Percentiles rank a stretch among this genome's conserved stretches.
Conservation (phyloP, 2,329 filamentous ascomycete species). For the Sarocladium strictum region DNA sequence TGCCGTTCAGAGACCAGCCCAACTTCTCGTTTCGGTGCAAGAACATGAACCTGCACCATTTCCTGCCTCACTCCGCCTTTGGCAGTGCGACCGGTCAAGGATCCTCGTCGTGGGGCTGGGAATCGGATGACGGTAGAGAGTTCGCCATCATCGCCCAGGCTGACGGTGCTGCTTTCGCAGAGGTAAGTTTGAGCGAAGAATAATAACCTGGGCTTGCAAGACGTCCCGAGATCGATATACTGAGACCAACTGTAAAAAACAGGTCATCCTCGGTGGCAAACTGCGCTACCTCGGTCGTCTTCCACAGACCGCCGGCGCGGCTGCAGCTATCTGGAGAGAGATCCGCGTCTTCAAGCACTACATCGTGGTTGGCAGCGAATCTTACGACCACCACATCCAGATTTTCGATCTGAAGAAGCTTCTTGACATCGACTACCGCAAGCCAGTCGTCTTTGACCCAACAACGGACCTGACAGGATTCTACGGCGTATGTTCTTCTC, state of each 20-base stretch:
- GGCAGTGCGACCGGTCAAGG: slow-evolving; percentile 27
- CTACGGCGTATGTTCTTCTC: slow-evolving; percentile 19
- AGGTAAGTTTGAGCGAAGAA: slow-evolving; percentile 22
- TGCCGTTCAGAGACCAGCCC: slow-evolving; percentile 33
- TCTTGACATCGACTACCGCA: slow-evolving; percentile 37
- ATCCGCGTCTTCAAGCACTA: slow-evolving; percentile 36
- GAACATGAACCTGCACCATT: slow-evolving; percentile 35
- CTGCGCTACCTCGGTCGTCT: slow-evolving; percentile 48
- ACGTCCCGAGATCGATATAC: too few relatives aligned
- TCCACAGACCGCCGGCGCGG: slow-evolving; percentile 34
- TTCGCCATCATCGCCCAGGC: slow-evolving; percentile 48
- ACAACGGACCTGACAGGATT: slow-evolving; percentile 26
- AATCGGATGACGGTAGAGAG: slow-evolving; percentile 43
- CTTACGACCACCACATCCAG: slow-evolving; percentile 49
- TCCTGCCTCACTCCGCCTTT: slow-evolving; percentile 28
- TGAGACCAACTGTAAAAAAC: not conserved
- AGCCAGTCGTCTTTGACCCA: slow-evolving; percentile 21
- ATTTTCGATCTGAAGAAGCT: slow-evolving; percentile 58
- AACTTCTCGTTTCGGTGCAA: slow-evolving; percentile 39
- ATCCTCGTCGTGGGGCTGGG: slow-evolving; percentile 47
- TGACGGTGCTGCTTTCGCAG: slow-evolving; percentile 48
- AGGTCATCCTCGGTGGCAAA: slow-evolving; percentile 39
- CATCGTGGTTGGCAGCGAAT: slow-evolving; percentile 34
- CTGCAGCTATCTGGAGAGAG: slow-evolving; percentile 45
- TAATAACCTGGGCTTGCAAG: too few relatives aligned